These are phyloP conservation scores for Ascodesmis nigricans DNA, from an alignment of 495 filamentous ascomycete species.

Conservation along the genomic window DNA sequence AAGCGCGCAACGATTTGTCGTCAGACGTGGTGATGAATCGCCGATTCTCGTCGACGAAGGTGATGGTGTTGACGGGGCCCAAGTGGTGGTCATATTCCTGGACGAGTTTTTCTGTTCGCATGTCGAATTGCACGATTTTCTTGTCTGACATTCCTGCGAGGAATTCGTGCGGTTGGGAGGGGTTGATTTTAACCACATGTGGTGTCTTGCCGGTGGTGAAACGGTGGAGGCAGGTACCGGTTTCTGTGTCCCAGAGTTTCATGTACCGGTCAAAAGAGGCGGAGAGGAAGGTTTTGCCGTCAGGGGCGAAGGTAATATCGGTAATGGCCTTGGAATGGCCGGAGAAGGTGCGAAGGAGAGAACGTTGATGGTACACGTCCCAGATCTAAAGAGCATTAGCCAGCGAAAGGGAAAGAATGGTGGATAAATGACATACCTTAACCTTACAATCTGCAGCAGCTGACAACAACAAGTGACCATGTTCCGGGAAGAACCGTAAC, in stretches of 20 bases:
- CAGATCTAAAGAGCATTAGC: slow-evolving; percentile 34
- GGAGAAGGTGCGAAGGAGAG: slow-evolving; percentile 69
- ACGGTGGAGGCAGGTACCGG: slow-evolving; percentile 60
- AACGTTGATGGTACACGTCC: slow-evolving; percentile 75
- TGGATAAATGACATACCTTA: slow-evolving; percentile 28
- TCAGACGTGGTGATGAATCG: slow-evolving; percentile 96
- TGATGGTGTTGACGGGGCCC: slow-evolving; percentile 91
- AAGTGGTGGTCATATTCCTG: slow-evolving; percentile 98
- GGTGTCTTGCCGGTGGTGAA: slow-evolving; percentile 87
- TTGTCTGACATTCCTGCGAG: slow-evolving; percentile 93
- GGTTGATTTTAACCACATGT: slow-evolving; percentile 82
- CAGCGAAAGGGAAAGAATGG: slow-evolving; percentile 1
- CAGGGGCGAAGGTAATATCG: slow-evolving; percentile 66
- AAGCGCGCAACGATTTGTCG: slow-evolving; percentile 83
- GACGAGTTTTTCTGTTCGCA: slow-evolving; percentile 55
- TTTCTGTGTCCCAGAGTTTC: slow-evolving; percentile 96
- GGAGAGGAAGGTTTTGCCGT: slow-evolving; percentile 74
- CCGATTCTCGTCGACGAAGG: slow-evolving; percentile 81
- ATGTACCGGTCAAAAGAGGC: slow-evolving; percentile 82
- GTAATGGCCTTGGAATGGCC: slow-evolving; percentile 81
- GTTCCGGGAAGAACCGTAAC: slow-evolving; percentile 65
- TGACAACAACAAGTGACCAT: slow-evolving; percentile 72
- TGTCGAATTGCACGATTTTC: slow-evolving; percentile 96
- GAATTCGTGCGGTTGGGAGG: slow-evolving; percentile 66
- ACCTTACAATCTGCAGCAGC: slow-evolving; percentile 69